Evolutionary conservation across 495 filamentous ascomycete species (phyloP), one percentile per base, ranked within the genome.

Genomic region (Bacidia rubella): DNA sequence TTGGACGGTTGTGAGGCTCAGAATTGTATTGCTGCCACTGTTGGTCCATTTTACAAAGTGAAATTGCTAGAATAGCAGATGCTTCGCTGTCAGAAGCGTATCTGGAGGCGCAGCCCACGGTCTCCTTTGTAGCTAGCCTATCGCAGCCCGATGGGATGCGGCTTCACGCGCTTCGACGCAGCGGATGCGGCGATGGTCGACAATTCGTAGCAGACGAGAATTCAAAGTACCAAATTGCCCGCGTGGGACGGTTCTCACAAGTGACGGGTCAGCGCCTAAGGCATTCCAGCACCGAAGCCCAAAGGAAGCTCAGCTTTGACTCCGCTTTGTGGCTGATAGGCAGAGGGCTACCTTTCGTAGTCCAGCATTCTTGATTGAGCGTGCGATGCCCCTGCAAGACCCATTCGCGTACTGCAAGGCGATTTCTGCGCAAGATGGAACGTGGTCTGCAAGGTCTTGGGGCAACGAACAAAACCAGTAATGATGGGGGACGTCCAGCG

Each of bases 1-100:
- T 45, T 47, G 58, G 59, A 24, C 61, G 59, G 46, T 51, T 55
- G 17, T 32, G 44, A 25, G 56, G 20, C 21, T 55, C 66, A 58
- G 76, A 72, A 51, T 70, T 66, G 51, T 75, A 75, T 15, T 71
- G 57, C 52, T 77, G 74, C 74, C 74, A 77, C 59, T 73, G 70
- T 19, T 68, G 62, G 61, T 77, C 73, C 74, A 77, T 77, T 43
- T 48, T 43, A 32, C 20, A 42, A 40, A 35, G 17, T 42, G n/a
- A n/a, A n/a, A n/a, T 23, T 32, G 49, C 12, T 9, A 27, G 20
- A 10, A 20, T 15, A 52, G 52, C 21, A 38, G 19, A n/a, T 12
- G 1, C 11, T 39, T 40, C 3, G 43, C 22, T 11, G 25, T 23
- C 11, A 22, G n/a, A 38, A 19, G 9, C 12, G 41, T 44, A n/a